Evolutionary conservation across 441 rosid genomes (phyloP), one percentile per base, ranked within the genome.

Genomic region (Cnidoscolus chayamansa): DNA sequence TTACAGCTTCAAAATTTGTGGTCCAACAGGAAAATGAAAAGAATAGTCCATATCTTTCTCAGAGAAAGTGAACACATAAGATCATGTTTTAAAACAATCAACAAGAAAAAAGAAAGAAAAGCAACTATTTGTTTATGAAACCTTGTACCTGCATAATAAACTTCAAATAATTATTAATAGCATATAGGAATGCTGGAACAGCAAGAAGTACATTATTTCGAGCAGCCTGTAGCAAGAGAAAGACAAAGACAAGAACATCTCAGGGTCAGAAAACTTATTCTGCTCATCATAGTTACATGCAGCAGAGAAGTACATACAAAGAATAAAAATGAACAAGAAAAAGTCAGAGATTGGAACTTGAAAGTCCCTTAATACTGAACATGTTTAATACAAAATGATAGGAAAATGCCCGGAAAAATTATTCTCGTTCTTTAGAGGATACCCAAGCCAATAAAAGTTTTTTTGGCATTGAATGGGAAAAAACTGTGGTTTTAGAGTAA

Each of bases 141-240:
- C 32, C 8, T 59, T 13, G 1, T 82, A 93, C 98, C 98, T 93
- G 98, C 98, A 93, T 93, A 68, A 82, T 85, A 84, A 93, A 93
- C 86, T 93, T 93, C 78, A 93, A 82, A 80, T 93, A 93, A 82
- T 93, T 93, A 79, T 93, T 93, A 77, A 93, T 77, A 54, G 97
- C 98, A 84, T 93, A 93, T n/a, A 93, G 83, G 81, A 89, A 62
- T 15, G 98, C 97, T 73, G 98, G 98, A 89, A 88, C 90, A 48
- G 97, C 98, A 65, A 93, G 98, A 80, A 93, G 94, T 58, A 81
- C 93, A 77, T 92, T 92, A 82, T 86, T 88, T 67, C 92, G 91
- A 65, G 98, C 98, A 75, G 97, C 97, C 97, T 93, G 89, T 40
- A 40, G 35, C 12, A 54, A 35, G 25, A 37, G 17, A 54, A 54